These are phyloP conservation scores for Sugiyamaella marilandica DNA, from an alignment of 805 yeast genomes.

Conservation along the genomic window DNA sequence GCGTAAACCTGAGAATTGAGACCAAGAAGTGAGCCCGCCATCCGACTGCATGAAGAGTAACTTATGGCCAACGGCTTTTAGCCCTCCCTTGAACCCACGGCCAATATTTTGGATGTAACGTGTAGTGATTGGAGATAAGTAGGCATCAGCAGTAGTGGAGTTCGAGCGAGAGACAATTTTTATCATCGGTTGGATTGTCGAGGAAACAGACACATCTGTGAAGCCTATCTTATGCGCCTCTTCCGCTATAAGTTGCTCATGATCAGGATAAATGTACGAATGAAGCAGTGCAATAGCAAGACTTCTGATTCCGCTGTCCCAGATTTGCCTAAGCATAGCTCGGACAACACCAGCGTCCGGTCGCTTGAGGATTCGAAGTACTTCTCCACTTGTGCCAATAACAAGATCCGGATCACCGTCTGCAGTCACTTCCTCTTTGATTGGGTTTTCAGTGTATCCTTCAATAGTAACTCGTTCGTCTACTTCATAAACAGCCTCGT, in stretches of 20 bases:
- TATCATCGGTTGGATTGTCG: constrained; percentile 72
- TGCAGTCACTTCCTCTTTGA: constrained; percentile 22
- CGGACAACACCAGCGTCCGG: constrained; percentile 46
- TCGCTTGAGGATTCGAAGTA: constrained; percentile 49
- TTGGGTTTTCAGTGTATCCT: constrained; percentile 73
- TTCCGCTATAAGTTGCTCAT: constrained; percentile 55
- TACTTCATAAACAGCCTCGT: constrained; percentile 71
- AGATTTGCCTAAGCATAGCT: constrained; percentile 41
- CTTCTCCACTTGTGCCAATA: constrained; percentile 64
- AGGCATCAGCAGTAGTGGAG: constrained; percentile 77
- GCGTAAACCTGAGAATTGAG: constrained; percentile 75
- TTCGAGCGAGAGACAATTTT: constrained; percentile 70
- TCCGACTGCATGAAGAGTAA: constrained; percentile 85
- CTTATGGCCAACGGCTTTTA: constrained; percentile 35
- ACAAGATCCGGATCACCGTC: constrained; percentile 37
- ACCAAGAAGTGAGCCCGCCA: constrained; percentile 87
- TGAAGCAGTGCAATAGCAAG: constrained; percentile 70
- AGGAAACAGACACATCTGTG: constrained; percentile 60
- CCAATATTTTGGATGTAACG: constrained; percentile 59
- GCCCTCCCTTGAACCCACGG: constrained; percentile 53
- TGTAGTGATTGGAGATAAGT: constrained; percentile 72
- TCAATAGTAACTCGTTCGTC: constrained; percentile 88
- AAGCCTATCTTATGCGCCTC: constrained; percentile 67
- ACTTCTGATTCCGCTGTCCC: constrained; percentile 57
- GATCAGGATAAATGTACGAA: constrained; percentile 67